Evolutionary conservation across 2,329 filamentous ascomycete genomes (phyloP), one percentile per base, ranked within the genome.

Genomic region (Paramyrothecium sp.): DNA sequence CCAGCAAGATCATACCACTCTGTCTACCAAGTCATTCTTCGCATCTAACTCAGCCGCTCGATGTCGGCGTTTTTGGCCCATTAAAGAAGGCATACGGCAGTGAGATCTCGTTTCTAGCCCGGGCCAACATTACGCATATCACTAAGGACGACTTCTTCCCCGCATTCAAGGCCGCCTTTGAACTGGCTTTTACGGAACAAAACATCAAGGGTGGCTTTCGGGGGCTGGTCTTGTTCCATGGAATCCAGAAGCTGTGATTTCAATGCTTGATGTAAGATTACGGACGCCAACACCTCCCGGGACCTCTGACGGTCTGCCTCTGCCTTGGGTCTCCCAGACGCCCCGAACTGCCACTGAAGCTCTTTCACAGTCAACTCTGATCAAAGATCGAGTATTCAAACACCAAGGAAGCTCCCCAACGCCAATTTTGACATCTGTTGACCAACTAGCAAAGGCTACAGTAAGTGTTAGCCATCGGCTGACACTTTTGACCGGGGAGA

Each of bases 261-360:
- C 51, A 22, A 53, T 38, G 30, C 49, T 55, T 53, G 38, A 56
- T 48, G 13, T 50, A 19, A 56, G 38, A 34, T 56, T 56, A 53
- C 38, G 44, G 55, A 57, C 55, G 44, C 41, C 51, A 44, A 51
- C 55, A 34, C 55, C 55, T 54, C 51, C 51, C 23, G 21, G 12
- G 21, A 51, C 48, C 22, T 51, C 22, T n/a, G 51, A 50, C 51
- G 46, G 5, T 51, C 51, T 57, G 51, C 51, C 51, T 38, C 51
- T 46, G 26, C 48, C 48, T 51, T 51, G 48, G 54, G 47, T 50
- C 46, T 51, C 46, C 44, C 20, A 55, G 22, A 51, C 20, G 48
- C 46, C 54, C 46, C 54, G 44, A 55, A 55, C 54, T 44, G 47
- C 54, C 54, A 55, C 44, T 51, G 54, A 55, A 41, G 54, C 54